Conservation (phyloP, 192 early-diverging fungal genomes). For the Umbelopsis vinacea region DNA sequence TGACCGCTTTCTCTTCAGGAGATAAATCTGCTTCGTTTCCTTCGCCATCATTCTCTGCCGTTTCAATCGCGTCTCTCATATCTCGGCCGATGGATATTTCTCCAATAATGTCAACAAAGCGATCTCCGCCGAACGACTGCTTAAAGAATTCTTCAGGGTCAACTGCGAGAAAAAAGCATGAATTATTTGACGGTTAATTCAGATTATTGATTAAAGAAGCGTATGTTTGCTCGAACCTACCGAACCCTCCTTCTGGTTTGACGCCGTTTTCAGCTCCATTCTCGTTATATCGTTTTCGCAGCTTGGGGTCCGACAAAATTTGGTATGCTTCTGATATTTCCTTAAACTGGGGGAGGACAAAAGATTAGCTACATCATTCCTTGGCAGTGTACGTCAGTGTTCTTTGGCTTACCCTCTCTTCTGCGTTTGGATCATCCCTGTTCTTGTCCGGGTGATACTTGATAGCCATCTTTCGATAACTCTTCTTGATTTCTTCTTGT, state of each 20-base stretch:
- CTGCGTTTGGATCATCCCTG: slow-evolving; percentile 28
- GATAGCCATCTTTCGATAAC: slow-evolving; percentile 83
- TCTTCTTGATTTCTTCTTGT: slow-evolving; percentile 89
- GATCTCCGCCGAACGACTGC: slow-evolving; percentile 96
- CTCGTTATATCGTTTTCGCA: slow-evolving; percentile 88
- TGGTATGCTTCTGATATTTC: slow-evolving; percentile 97
- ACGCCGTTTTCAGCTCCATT: slow-evolving; percentile 70
- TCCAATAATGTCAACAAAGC: slow-evolving; percentile 97
- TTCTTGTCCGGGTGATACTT: slow-evolving; percentile 94
- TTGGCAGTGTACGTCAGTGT: background rate
- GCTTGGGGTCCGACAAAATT: slow-evolving; percentile 89
- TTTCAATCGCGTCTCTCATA: slow-evolving; percentile 80
- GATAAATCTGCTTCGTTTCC: slow-evolving; percentile 36
- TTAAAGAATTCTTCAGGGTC: slow-evolving; percentile 96
- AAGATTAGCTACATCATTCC: background rate
- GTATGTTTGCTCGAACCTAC: slow-evolving; percentile 38
- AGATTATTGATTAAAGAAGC: background rate
- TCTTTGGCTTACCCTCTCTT: slow-evolving; percentile 28
- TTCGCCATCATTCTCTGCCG: slow-evolving; percentile 63
- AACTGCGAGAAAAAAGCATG: slow-evolving; percentile 47
- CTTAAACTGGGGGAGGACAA: slow-evolving; percentile 70
- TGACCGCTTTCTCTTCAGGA: slow-evolving; percentile 61
- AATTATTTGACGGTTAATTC: no score
- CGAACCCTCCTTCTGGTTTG: slow-evolving; percentile 65
- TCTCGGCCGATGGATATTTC: slow-evolving; percentile 96